phyloP scores from a whole-genome alignment of 2,329 filamentous ascomycete species.

The Apiospora pterosperma region DNA sequence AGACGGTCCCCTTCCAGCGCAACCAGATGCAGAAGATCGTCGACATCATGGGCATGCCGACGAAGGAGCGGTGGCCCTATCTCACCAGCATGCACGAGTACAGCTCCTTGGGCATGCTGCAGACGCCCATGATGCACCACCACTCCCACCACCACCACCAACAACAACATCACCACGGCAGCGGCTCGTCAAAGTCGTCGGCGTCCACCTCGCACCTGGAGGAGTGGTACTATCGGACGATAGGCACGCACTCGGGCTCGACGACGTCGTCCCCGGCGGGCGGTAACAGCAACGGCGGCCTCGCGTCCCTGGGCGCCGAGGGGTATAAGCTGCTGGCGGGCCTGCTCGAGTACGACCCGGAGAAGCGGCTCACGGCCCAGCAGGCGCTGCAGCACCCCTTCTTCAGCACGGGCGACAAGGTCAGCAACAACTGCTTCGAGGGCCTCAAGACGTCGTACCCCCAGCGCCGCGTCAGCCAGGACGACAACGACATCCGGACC shows the following conservation, averaged over 20 bases:
- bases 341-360: slow-evolving; percentile 89
- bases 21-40: slow-evolving; percentile 99
- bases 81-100: slow-evolving; percentile 86
- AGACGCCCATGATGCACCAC: slow-evolving; percentile 46
- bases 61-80: slow-evolving; percentile 84
- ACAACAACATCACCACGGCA: no score
- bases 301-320: slow-evolving; percentile 66
- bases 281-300: slow-evolving; percentile 25
- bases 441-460: slow-evolving; percentile 87
- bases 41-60: slow-evolving; percentile 89
- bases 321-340: slow-evolving; percentile 79
- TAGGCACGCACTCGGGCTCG: slow-evolving; percentile 24
- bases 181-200: slow-evolving; percentile 58
- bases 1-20: slow-evolving; percentile 92
- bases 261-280: slow-evolving; percentile 15
- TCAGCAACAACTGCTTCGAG: slow-evolving; percentile 85
- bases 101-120: slow-evolving; percentile 59
- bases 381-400: slow-evolving; percentile 89
- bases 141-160: slow-evolving; percentile 30
- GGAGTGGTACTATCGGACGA: slow-evolving; percentile 17
- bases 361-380: slow-evolving; percentile 81
- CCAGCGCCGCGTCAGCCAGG: slow-evolving; percentile 82
- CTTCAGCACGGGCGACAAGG: slow-evolving; percentile 71
- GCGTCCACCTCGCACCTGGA: slow-evolving; percentile 48
- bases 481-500: slow-evolving; percentile 94